Evolutionary conservation across 352 stramenopile genomes (phyloP).

Genomic region (Hyaloperonospora arabidopsidis): DNA sequence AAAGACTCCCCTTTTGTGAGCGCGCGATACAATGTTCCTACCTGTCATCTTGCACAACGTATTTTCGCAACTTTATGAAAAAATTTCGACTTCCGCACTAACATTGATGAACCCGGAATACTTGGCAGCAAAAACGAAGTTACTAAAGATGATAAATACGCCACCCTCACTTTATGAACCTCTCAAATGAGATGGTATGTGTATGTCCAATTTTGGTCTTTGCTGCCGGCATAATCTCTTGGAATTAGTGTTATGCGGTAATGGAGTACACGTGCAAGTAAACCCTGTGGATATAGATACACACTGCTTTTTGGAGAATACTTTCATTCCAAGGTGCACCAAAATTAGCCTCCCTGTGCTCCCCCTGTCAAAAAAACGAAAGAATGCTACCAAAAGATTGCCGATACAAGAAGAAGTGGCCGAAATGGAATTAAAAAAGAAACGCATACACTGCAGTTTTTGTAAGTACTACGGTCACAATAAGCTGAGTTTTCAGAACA

Average conservation of each 20-base stretch:
- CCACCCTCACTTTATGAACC: neutral
- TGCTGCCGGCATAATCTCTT: neutral
- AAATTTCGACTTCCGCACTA: neutral
- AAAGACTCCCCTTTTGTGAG: neutral
- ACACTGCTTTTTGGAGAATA: neutral
- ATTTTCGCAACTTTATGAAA: neutral
- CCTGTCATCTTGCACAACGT: neutral
- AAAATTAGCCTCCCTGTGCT: neutral
- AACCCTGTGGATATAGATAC: neutral
- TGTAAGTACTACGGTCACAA: neutral
- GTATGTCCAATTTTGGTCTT: conserved; percentile 1
- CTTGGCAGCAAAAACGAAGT: neutral
- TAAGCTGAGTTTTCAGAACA: neutral
- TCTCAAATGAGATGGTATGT: neutral
- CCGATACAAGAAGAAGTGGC: neutral
- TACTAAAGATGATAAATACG: neutral
- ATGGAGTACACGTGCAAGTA: neutral
- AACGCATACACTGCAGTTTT: neutral
- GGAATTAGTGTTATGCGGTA: neutral
- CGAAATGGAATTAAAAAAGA: neutral
- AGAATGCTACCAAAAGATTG: neutral
- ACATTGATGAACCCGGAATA: neutral
- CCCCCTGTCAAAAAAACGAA: neutral
- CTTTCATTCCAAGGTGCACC: neutral
- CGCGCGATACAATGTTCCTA: neutral